Evolutionary conservation across 108 stramenopile genomes (phyloP), one percentile per base, ranked within the genome.

Genomic region (Discostella pseudostelligera): DNA sequence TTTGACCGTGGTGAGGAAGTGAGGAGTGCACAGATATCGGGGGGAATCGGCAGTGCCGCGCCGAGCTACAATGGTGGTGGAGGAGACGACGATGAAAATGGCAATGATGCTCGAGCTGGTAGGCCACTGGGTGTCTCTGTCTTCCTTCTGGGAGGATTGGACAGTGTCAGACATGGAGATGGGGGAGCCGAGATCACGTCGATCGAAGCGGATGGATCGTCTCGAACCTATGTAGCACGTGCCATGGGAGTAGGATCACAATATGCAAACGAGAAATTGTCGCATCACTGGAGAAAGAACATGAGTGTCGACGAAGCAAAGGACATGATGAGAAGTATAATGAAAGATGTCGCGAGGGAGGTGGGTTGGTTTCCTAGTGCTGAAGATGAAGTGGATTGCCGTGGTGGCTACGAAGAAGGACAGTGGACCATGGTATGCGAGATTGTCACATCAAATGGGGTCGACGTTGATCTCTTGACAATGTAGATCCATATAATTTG

Each of bases 41-140:
- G 74, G 14, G 74, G 74, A 8, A 56, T 67, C 29, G 66, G 74
- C 16, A 67, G 74, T 57, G 74, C 74, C 20, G 65, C 74, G 1
- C 55, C 61, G 3, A 63, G 70, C 29, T 48, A 57, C 39, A 64
- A 37, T 58, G 36, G 17, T 19, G 17, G 32, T 16, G 62, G 61
- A 14, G 54, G 48, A n/a, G 74, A 57, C 16, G 56, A 61, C 0
- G 55, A 19, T 4, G 32, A 19, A 19, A 62, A 68, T 2, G 54
- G 51, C 32, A 67, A 57, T 14, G 47, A 62, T 5, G 65, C 8
- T 8, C 21, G 59, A 20, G 67, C 74, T 0, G 74, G 74, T 8
- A 75, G 74, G 43, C 74, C 74, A 13, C 56, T 75, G 74, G 74
- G 74, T 20, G 56, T 75, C 39, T 62, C 46, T 26, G 55, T 60